phyloP scores from a whole-genome alignment of 345 rosid genomes.

The Eucalyptus regnans region DNA sequence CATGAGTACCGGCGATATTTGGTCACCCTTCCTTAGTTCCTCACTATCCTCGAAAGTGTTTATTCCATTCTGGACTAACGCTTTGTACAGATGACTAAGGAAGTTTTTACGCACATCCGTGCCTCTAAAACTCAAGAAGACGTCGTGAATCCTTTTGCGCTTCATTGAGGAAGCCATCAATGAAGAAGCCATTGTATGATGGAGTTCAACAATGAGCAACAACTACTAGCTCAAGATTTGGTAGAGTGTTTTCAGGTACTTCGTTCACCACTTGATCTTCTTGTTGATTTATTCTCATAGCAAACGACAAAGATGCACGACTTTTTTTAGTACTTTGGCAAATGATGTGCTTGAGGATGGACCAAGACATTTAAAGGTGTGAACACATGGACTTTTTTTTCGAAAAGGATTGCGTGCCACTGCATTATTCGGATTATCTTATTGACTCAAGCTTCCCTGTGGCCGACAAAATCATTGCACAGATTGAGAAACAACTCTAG shows the following conservation, averaged over 20 bases:
- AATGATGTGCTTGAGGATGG: too few relatives aligned
- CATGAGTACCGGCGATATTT: neutral
- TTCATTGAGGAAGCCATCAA: neutral
- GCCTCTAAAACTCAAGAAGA: neutral
- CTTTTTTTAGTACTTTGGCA: too few relatives aligned
- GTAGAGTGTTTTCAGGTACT: neutral
- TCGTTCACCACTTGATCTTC: too few relatives aligned
- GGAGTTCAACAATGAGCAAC: neutral
- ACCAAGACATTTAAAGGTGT: too few relatives aligned
- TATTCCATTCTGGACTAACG: neutral
- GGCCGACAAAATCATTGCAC: too few relatives aligned
- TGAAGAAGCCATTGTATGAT: neutral
- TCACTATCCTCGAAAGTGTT: accelerated
- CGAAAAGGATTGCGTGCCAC: too few relatives aligned
- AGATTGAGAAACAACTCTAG: too few relatives aligned
- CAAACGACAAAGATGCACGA: too few relatives aligned
- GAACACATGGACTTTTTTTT: too few relatives aligned
- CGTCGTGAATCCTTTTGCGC: neutral
- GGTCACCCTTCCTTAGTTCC: neutral
- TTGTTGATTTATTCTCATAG: too few relatives aligned
- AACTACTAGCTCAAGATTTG: neutral
- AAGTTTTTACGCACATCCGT: neutral
- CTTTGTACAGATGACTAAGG: neutral
- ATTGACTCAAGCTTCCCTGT: too few relatives aligned
- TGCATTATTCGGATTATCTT: too few relatives aligned